Base-by-base conservation (phyloP, 176 grass and related monocot species). In the Avena sativa region DNA sequence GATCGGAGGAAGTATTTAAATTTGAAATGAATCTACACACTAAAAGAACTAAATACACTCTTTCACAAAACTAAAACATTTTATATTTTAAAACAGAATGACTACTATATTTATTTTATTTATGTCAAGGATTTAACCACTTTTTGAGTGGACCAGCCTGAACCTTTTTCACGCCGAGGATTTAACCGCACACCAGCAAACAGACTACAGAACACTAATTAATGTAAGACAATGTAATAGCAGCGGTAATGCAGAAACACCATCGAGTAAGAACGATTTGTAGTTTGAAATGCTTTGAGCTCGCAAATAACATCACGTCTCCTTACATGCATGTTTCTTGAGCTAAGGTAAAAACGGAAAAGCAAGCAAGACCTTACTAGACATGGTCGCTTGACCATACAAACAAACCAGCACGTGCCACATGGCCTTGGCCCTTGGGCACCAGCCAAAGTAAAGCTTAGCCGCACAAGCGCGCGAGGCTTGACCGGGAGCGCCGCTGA, bases 311-410 rank as follows among this genome's bases (percentile, higher is more conserved):
- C 32, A 63, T 67, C 19, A 36, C 78, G 26, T 62, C 20, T 59
- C 51, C 57, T 79, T 73, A 55, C 82, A 85, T 62, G 60, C 60
- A 62, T 46, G 76, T 64, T 10, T 10, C 5, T 38, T 57, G n/a
- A 51, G 2, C 20, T 19, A 65, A 74, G 25, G 47, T 19, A 55
- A 71, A 17, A 71, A 21, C 17, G 46, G 40, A 12, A 8, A 80
- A 62, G 7, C 32, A 83, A 59, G 15, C 9, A 13, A 26, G 76
- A 74, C 55, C 55, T 44, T 40, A 17, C 36, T 38, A 13, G 52
- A 26, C 13, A 2, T 20, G 16, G 9, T 1, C 52, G 25, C 23
- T 71, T 84, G 70, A 73, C 36, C 82, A n/a, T 13, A 32, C 46
- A 49, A 30, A 9, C 72, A 13, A 66, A n/a, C 56, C 52, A 19